Base-by-base conservation (phyloP, 768 basidiomycete genomes). In the Mycena belliarum region DNA sequence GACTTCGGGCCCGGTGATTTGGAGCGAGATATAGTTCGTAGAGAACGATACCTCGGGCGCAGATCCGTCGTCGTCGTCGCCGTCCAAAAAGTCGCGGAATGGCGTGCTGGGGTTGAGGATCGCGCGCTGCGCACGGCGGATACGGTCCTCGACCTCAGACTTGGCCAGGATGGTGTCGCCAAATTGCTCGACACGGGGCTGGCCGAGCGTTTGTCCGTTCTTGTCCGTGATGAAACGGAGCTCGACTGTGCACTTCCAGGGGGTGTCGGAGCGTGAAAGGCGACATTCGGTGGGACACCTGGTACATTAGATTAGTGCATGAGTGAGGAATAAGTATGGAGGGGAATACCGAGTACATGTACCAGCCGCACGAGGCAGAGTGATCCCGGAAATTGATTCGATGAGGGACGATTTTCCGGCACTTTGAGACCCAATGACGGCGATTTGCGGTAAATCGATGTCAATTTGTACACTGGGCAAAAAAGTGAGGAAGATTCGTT, bases 341-440 rank as follows among this genome's bases (percentile, higher is more conserved):
- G 51, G 33, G 1, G 26, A 62, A 37, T 59, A 85, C 89, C 89
- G 77, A 1, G 89, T 92, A 59, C 89, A 91, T 0, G 89, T 90
- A 0, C 89, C 89, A 10, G 52, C 51, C 6, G 58, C 58, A 37
- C 58, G 79, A 23, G 88, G 88, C 0, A 91, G 72, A 0, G 81
- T 86, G 18, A 91, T 82, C 0, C 88, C 87, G 0, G 87, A 88
- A 43, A 91, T 89, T 0, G 86, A 81, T 63, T 91, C 89, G 12
- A 91, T 90, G 5, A 91, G 76, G 0, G 89, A 91, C 0, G 87
- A 89, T 64, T 91, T 91, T 0, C 89, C 89, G 0, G 86, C 87
- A 42, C 84, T 87, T 61, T 91, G 89, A 2, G 77, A 80, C 1
- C 89, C 89, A 18, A 89, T 80, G 41, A 90, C 89, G 0, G 83